Base-by-base conservation (phyloP, 495 filamentous ascomycete genomes). In the Neurospora sp. region DNA sequence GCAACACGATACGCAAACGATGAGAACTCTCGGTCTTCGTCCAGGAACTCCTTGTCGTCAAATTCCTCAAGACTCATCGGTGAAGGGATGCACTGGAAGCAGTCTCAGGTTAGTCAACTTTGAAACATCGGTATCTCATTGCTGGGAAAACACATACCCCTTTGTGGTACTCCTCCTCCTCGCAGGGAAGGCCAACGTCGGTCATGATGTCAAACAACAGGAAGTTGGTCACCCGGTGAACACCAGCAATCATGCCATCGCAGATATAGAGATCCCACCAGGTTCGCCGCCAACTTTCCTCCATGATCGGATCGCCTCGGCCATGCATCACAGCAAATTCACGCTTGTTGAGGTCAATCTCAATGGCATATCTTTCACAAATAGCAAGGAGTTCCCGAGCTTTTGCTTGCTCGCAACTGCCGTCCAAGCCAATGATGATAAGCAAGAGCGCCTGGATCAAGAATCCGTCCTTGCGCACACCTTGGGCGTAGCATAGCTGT, bases 211-310 rank as follows among this genome's bases (percentile, higher is more conserved):
- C 82, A 71, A 86, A 85, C 40, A 90, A 81, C 38, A 82, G 75
- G 73, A 91, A 90, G 27, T 87, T 86, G 65, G 89, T 87, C 40
- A 86, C 78, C 71, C 85, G 81, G 73, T 89, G 84, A 48, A 88
- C 85, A 39, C 86, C 87, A 73, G 87, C 85, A 73, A 88, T 81
- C 87, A 88, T 86, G 42, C 90, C 90, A 74, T 97, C 93, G 16
- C 93, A 87, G 53, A 94, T 88, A 77, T 91, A 96, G 69, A 97
- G 80, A 75, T 96, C 93, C 94, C 94, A 97, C 94, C 93, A 97
- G 18, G 93, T 97, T 48, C 94, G 87, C 37, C 94, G 86, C 86
- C 92, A 89, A 77, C 91, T 91, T 78, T 97, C 94, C 74, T 87
- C 87, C 41, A 87, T 73, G 39, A 86, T 81, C 22, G 82, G 81